These are phyloP conservation scores for Pachyrhizus erosus DNA, from an alignment of 306 rosid genomes.

Conservation along the genomic window DNA sequence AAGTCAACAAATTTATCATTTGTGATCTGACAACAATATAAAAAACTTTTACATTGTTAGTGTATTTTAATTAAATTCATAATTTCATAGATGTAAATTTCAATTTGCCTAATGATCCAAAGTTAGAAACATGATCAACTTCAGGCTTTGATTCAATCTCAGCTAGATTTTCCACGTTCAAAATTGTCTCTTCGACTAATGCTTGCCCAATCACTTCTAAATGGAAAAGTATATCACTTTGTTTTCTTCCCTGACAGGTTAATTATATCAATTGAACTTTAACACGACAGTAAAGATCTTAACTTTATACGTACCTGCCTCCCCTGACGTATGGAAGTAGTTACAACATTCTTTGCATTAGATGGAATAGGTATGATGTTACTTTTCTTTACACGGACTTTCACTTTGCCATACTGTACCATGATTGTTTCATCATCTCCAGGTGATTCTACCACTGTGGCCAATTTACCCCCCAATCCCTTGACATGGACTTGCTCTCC, in stretches of 20 bases:
- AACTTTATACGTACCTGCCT: conserved; percentile 63
- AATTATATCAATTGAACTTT: conserved; percentile 22
- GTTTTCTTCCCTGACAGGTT: conserved; percentile 4
- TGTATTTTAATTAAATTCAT: not conserved
- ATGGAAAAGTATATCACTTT: not conserved
- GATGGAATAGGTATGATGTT: conserved; percentile 62
- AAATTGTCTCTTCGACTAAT: conserved; percentile 20
- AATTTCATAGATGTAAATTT: not conserved
- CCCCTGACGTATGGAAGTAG: conserved; percentile 49
- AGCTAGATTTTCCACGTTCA: conserved; percentile 18
- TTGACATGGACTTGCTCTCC: conserved; percentile 79
- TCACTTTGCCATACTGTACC: conserved; percentile 86
- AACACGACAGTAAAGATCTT: not conserved
- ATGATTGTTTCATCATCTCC: conserved; percentile 69
- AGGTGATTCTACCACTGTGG: conserved; percentile 72
- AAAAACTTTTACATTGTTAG: too few relatives aligned
- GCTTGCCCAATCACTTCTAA: conserved; percentile 20
- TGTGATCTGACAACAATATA: too few relatives aligned
- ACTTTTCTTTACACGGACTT: conserved; percentile 83
- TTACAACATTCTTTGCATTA: conserved; percentile 46
- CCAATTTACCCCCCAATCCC: conserved; percentile 77
- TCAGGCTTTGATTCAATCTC: conserved; percentile 10
- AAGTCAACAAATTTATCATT: not conserved
- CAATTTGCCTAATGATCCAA: not conserved
- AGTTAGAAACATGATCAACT: not conserved